Evolutionary conservation across 2,329 filamentous ascomycete species (phyloP), one percentile per base, ranked within the genome.

Genomic region (Ceratocystis eucalypticola): DNA sequence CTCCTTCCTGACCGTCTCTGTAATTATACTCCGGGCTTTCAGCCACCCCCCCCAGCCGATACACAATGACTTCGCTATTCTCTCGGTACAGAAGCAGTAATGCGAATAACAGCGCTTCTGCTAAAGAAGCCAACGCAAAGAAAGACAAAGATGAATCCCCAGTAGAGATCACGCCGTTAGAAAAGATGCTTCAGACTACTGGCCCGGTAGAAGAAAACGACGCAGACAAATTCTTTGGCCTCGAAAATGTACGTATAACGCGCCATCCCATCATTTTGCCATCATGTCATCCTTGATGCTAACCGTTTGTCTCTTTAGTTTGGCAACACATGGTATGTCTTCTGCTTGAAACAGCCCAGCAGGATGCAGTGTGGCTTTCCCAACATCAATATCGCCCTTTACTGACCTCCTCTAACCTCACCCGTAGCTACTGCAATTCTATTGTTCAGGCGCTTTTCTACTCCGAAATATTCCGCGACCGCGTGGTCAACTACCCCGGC

Each of bases 381-480:
- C n/a, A 28, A 20, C 20, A 15, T 25, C 20, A 20, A 37, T 48
- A n/a, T 37, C 30, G 20, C 8, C 7, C 3, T 17, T 22, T 30
- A 17, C 57, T 62, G 45, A 44, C 44, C 30, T 25, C 57, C 15
- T 41, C 22, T 46, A 17, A 28, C 6, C 46, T 33, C 12, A 28
- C 30, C 20, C 64, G 4, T 37, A 97, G 93, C 75, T 99, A 99
- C 77, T 96, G 91, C 79, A 99, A 99, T 77, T 99, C 94, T 15
- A 96, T 99, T 72, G 84, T 99, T 67, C 94, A 99, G 79, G 95
- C 91, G 72, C 85, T 99, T 67, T 99, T 96, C 78, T 96, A 96
- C 78, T 96, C 93, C 22, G 88, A 91, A 57, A 86, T 90, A 41
- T 99, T 99, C 76, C 89, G 94, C 77, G 88, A 96, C 78, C 86